Evolutionary conservation across 495 filamentous ascomycete genomes (phyloP).

Genomic region (Rostrohypoxylon terebratum): DNA sequence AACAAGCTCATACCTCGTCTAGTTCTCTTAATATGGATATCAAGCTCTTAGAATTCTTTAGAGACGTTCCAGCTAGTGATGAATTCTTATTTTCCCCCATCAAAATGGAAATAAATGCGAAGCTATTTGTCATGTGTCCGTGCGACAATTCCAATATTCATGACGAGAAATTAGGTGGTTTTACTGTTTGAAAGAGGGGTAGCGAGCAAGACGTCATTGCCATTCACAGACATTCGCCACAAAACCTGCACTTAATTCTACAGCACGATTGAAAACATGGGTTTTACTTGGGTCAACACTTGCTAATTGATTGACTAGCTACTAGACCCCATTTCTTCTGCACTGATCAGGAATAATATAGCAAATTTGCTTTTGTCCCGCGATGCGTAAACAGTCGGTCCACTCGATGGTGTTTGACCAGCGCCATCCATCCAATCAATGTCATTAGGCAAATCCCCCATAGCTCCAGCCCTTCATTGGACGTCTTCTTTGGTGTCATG

Average conservation of each 20-base stretch:
- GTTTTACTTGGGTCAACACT: constrained; percentile 23
- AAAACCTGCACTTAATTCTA: constrained; percentile 7
- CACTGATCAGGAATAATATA: constrained; percentile 38
- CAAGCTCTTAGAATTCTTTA: background rate
- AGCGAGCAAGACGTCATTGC: constrained; percentile 20
- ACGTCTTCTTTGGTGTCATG: constrained; percentile 14
- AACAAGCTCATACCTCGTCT: background rate
- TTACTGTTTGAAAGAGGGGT: background rate
- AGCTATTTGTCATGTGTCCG: background rate
- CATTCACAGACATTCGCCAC: background rate
- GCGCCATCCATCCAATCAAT: constrained; percentile 45
- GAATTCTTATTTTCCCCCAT: background rate
- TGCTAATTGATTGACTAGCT: constrained; percentile 42
- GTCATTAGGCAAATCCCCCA: constrained; percentile 40
- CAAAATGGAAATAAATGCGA: background rate
- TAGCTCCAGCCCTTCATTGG: constrained; percentile 20
- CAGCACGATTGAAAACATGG: background rate
- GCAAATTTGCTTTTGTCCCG: constrained; percentile 24
- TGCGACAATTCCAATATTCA: background rate
- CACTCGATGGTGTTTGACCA: constrained; percentile 53
- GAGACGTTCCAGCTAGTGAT: background rate
- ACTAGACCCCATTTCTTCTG: constrained; percentile 37
- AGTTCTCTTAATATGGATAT: background rate
- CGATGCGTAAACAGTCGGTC: constrained; percentile 46
- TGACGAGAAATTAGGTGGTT: background rate